phyloP scores from a whole-genome alignment of 2,329 filamentous ascomycete genomes.

The Alternaria burnsii region DNA sequence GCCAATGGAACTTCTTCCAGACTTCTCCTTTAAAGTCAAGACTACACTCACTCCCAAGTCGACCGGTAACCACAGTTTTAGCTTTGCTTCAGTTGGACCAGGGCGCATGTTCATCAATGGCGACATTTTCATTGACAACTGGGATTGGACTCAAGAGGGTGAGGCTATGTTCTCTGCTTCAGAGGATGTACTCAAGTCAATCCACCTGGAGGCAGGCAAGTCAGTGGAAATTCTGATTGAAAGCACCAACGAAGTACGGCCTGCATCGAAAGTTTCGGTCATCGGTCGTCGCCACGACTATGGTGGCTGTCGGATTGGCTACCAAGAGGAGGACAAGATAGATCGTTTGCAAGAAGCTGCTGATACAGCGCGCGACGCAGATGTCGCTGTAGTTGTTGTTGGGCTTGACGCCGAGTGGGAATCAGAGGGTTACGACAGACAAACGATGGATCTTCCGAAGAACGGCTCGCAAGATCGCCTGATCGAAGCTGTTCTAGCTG shows the following conservation, averaged over 20 bases:
- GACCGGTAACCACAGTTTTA: conserved; percentile 70
- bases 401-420: conserved; percentile 83
- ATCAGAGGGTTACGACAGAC: conserved; percentile 72
- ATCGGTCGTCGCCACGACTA: conserved; percentile 70
- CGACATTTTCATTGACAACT: conserved; percentile 68
- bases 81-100: conserved; percentile 73
- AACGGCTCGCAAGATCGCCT: conserved; percentile 68
- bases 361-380: conserved; percentile 71
- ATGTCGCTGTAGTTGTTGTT: conserved; percentile 80
- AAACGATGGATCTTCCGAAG: conserved; percentile 67
- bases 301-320: conserved; percentile 75
- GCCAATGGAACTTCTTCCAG: conserved; percentile 67
- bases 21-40: conserved; percentile 71
- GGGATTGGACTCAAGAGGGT: conserved; percentile 74
- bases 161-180: conserved; percentile 77
- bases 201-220: conserved; percentile 67
- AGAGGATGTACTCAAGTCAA: conserved; percentile 68
- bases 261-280: conserved; percentile 65
- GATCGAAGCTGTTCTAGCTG: conserved; percentile 69
- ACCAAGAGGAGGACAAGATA: conserved; percentile 73
- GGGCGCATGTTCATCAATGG: conserved; percentile 69
- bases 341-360: conserved; percentile 66
- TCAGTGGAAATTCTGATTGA: conserved; percentile 69
- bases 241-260: conserved; percentile 72
- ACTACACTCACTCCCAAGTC: conserved; percentile 67